Conservation (phyloP, 179 eudicot species). For the Spergularia azorica region DNA sequence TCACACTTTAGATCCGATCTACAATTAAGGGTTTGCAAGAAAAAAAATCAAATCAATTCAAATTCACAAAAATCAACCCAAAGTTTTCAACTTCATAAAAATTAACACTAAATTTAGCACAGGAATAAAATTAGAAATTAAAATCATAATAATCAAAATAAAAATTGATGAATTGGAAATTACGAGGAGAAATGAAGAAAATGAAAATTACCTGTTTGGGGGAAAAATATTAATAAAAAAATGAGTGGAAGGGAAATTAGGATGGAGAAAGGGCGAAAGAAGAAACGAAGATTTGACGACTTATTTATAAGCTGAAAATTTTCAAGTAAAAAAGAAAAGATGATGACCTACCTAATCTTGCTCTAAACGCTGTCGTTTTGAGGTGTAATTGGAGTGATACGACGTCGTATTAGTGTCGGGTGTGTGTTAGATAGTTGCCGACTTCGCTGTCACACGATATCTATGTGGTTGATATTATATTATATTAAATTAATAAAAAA, state of each 20-base stretch:
- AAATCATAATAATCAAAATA: too few species aligned
- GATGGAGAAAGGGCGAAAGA: conserved; percentile 27
- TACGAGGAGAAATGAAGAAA: too few species aligned
- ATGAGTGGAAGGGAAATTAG: neutral
- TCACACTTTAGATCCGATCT: conserved; percentile 12
- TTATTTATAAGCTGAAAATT: conserved; percentile 24
- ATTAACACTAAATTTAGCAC: neutral
- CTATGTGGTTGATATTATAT: neutral
- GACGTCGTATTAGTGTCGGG: conserved; percentile 25
- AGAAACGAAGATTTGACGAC: conserved; percentile 9
- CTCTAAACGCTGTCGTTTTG: conserved; percentile 11
- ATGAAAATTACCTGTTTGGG: conserved; percentile 9
- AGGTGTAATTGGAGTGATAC: neutral
- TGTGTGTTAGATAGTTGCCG: conserved; percentile 10
- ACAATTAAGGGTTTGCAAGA: neutral
- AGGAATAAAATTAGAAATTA: neutral
- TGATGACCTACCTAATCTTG: conserved; percentile 17
- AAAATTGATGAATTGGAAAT: too few species aligned
- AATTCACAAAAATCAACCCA: neutral
- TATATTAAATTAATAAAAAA: too few species aligned
- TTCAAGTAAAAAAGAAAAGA: too few species aligned
- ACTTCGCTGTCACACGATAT: conserved; percentile 25
- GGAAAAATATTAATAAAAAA: neutral
- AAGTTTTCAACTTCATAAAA: neutral
- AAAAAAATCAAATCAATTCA: neutral